phyloP scores from a whole-genome alignment of 805 yeast species.

The Candida tibetensis region DNA sequence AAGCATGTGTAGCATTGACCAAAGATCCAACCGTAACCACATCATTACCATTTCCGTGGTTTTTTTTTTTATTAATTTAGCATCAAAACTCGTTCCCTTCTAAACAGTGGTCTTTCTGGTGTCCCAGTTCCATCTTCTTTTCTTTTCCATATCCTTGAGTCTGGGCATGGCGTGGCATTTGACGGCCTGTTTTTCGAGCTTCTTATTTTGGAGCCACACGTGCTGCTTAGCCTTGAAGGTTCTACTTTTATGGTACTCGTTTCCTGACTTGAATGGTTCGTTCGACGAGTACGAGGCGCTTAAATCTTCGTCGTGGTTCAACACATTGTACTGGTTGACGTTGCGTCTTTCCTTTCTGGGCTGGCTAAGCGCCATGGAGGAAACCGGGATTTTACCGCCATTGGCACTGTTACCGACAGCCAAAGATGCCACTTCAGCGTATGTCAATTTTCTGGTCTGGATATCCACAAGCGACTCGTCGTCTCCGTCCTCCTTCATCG shows the following conservation, averaged over 20 bases:
- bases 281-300: constrained; percentile 11
- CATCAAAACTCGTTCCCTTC: too few relatives aligned
- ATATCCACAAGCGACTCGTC: constrained; percentile 37
- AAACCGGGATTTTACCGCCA: constrained; percentile 5
- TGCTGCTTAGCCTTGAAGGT: constrained; percentile 16
- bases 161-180: too few relatives aligned
- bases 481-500: constrained; percentile 31
- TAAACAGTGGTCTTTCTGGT: too few relatives aligned
- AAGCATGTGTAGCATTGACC: too few relatives aligned
- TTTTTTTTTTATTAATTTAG: too few relatives aligned
- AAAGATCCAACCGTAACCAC: too few relatives aligned
- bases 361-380: constrained; percentile 2
- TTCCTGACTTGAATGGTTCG: constrained; percentile 17
- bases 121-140: too few relatives aligned
- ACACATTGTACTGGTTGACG: constrained; percentile 16
- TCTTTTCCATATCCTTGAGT: too few relatives aligned
- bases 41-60: too few relatives aligned
- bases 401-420: constrained; percentile 16
- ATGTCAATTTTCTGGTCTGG: constrained; percentile 33
- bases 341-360: constrained; percentile 10
- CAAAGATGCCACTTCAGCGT: constrained; percentile 43
- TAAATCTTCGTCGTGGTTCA: constrained; percentile 12
- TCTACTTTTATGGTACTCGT: constrained; percentile 17
- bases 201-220: constrained; percentile 19
- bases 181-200: constrained; percentile 10